Percentiles rank a stretch among this genome's conserved stretches.
Conservation (phyloP, 2,329 filamentous ascomycete genomes). For the Xylariales sp. region DNA sequence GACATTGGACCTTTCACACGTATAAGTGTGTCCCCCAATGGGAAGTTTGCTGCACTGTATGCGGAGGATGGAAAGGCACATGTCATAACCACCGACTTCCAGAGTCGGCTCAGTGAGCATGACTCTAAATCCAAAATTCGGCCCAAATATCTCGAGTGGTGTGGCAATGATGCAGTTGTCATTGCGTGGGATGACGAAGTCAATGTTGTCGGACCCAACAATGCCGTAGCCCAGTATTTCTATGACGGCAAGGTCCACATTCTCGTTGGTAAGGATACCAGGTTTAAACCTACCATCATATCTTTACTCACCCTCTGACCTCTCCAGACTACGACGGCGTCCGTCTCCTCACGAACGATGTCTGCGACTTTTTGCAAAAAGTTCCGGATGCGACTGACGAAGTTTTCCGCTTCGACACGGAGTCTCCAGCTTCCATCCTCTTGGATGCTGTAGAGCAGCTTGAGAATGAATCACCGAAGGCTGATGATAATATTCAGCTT, state of each 20-base stretch:
- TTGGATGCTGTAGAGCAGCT: constrained; percentile 89
- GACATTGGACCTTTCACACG: constrained; percentile 92
- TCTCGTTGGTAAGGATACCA: constrained; percentile 60
- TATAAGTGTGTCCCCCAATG: constrained; percentile 86
- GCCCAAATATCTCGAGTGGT: constrained; percentile 91
- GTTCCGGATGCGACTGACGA: constrained; percentile 83
- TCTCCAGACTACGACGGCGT: constrained; percentile 71
- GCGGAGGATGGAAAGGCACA: constrained; percentile 80
- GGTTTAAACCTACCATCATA: not conserved
- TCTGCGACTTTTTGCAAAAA: constrained; percentile 96
- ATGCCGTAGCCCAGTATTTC: constrained; percentile 71
- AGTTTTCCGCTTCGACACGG: constrained; percentile 84
- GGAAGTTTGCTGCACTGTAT: constrained; percentile 82
- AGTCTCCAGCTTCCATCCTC: constrained; percentile 85
- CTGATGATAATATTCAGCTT: constrained; percentile 94
- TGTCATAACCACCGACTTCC: constrained; percentile 93
- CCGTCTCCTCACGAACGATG: constrained; percentile 82
- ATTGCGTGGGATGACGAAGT: constrained; percentile 98
- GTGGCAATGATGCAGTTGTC: constrained; percentile 87
- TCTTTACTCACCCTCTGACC: constrained; percentile 17
- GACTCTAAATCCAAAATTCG: constrained; percentile 80
- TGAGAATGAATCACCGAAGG: constrained; percentile 91
- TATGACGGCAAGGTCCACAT: constrained; percentile 91
- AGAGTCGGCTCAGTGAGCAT: constrained; percentile 87
- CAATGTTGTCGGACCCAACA: constrained; percentile 83